Evolutionary conservation across 208 protist genomes (phyloP).

Genomic region (Leishmania martiniquensis): DNA sequence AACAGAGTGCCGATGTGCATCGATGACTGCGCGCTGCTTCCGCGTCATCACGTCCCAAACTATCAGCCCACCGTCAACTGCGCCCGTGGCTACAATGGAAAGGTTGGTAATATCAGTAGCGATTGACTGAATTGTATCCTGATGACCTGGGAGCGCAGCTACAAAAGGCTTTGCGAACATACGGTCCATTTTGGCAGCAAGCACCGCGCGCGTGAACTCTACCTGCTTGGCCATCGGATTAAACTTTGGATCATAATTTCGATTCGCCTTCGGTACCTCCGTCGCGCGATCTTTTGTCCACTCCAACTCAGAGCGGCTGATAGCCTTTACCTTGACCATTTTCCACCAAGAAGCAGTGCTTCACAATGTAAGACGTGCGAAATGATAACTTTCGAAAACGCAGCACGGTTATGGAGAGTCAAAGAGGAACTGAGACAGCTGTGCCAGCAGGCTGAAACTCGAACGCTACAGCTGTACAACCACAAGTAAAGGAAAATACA

Average conservation of each 20-base stretch:
- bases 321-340: slow-evolving; percentile 94
- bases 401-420: neutral
- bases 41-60: slow-evolving; percentile 91
- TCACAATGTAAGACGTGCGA: neutral
- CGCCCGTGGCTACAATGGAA: slow-evolving; percentile 83
- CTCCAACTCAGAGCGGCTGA: slow-evolving; percentile 92
- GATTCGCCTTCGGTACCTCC: slow-evolving; percentile 90
- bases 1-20: slow-evolving; percentile 95
- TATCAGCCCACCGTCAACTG: slow-evolving; percentile 89
- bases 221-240: slow-evolving; percentile 97
- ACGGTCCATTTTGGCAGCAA: slow-evolving; percentile 95
- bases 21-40: slow-evolving; percentile 63
- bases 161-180: slow-evolving; percentile 98
- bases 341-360: neutral
- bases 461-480: neutral
- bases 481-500: neutral
- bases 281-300: slow-evolving; percentile 92
- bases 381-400: neutral
- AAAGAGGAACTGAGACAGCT: neutral
- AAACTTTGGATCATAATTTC: slow-evolving; percentile 94
- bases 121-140: slow-evolving; percentile 93
- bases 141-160: slow-evolving; percentile 84
- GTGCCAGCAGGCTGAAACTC: neutral
- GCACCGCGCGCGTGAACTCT: slow-evolving; percentile 97
- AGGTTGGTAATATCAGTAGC: slow-evolving; percentile 89